Evolutionary conservation across 139 green algal species (phyloP).

Genomic region (Eudorina sp.): DNA sequence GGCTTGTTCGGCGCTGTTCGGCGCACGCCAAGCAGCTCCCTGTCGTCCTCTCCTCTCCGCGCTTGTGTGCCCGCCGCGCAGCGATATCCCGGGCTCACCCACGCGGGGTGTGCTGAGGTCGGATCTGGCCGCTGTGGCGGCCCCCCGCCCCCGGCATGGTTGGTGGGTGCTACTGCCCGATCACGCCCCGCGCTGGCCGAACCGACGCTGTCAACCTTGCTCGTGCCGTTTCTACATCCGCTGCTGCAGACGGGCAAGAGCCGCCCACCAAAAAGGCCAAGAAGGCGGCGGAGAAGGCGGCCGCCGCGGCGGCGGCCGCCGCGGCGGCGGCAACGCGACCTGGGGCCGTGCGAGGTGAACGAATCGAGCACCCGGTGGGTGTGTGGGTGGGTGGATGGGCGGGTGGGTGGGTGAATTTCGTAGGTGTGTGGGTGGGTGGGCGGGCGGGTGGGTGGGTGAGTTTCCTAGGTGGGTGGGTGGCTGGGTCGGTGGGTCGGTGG

Average conservation of each 20-base stretch:
- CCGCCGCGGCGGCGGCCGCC: conserved; percentile 27
- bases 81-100: too few relatives aligned
- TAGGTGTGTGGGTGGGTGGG: not conserved
- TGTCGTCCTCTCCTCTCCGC: too few relatives aligned
- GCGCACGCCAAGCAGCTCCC: too few relatives aligned
- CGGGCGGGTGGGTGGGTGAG: not conserved
- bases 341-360: not conserved
- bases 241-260: conserved; percentile 25
- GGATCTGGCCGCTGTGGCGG: too few relatives aligned
- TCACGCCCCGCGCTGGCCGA: too few relatives aligned
- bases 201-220: not conserved
- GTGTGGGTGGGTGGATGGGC: not conserved
- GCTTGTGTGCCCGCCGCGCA: too few relatives aligned
- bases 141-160: too few relatives aligned
- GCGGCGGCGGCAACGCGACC: not conserved
- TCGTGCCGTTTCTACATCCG: not conserved
- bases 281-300: conserved; percentile 53
- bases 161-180: too few relatives aligned
- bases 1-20: too few relatives aligned
- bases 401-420: too few relatives aligned
- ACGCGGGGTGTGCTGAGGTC: too few relatives aligned
- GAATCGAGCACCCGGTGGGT: conserved; percentile 42
- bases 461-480: not conserved
- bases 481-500: not conserved
- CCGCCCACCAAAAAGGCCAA: conserved; percentile 52